Percentiles rank a stretch among this genome's conserved stretches.
phyloP scores from a whole-genome alignment of 768 basidiomycete species.

The Tylopilus subfusipes region DNA sequence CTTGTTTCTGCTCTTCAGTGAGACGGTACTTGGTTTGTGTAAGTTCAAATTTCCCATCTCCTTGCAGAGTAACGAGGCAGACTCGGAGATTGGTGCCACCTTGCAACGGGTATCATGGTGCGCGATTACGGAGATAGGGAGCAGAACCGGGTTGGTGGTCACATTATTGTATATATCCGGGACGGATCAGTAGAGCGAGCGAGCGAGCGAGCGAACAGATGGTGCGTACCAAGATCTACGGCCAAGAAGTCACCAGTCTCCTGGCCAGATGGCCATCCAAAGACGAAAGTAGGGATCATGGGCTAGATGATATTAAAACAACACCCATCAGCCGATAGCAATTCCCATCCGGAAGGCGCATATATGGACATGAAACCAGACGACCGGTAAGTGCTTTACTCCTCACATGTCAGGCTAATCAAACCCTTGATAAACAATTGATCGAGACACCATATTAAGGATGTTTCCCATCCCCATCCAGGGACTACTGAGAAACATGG shows the following conservation, averaged over 20 bases:
- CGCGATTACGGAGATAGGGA: neutral
- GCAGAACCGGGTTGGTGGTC: neutral
- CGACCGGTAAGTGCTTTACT: neutral
- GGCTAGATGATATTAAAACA: slow-evolving; percentile 45
- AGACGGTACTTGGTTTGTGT: slow-evolving; percentile 97
- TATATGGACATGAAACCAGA: neutral
- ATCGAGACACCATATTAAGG: neutral
- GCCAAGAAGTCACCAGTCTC: slow-evolving; percentile 91
- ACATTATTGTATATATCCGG: neutral
- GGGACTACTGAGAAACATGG: neutral
- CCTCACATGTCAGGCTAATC: neutral
- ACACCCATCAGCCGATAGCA: slow-evolving; percentile 7
- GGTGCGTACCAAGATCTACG: slow-evolving; percentile 71
- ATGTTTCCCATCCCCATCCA: slow-evolving; percentile 2
- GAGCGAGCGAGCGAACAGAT: neutral
- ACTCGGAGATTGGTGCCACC: slow-evolving; percentile 98
- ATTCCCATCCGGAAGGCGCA: neutral
- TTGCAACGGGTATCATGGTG: slow-evolving; percentile 23
- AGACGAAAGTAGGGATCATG: slow-evolving; percentile 97
- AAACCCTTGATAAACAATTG: neutral
- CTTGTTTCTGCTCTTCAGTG: slow-evolving; percentile 96
- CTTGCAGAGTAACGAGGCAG: slow-evolving; percentile 89
- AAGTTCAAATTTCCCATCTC: slow-evolving; percentile 95
- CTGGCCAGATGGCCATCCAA: slow-evolving; percentile 88
- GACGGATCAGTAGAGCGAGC: neutral